phyloP scores from a whole-genome alignment of 805 yeast genomes.

The Saccharomycopsis babjevae region DNA sequence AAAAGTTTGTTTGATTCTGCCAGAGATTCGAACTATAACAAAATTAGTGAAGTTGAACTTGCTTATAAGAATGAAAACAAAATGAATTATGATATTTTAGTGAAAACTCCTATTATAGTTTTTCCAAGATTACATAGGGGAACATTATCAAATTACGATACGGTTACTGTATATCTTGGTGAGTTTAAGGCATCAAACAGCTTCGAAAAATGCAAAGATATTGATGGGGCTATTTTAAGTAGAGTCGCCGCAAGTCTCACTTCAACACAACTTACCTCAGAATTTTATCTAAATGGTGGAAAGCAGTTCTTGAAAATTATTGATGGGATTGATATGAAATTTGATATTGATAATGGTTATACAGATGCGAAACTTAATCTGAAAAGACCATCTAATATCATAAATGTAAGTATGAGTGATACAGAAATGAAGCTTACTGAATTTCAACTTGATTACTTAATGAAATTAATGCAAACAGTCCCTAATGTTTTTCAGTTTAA shows the following conservation, averaged over 20 bases:
- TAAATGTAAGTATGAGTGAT: slow-evolving; percentile 52
- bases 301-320: slow-evolving; percentile 54
- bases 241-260: slow-evolving; percentile 58
- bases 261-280: slow-evolving; percentile 58
- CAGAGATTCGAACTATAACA: slow-evolving; percentile 77
- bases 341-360: slow-evolving; percentile 44
- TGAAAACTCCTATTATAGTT: slow-evolving; percentile 74
- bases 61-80: slow-evolving; percentile 44
- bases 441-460: slow-evolving; percentile 50
- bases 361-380: slow-evolving; percentile 20
- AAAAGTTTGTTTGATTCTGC: slow-evolving; percentile 84
- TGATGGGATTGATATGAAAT: slow-evolving; percentile 50
- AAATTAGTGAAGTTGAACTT: slow-evolving; percentile 51
- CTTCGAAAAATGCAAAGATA: slow-evolving; percentile 29
- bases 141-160: slow-evolving; percentile 37
- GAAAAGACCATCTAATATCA: slow-evolving; percentile 37
- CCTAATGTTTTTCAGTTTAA: slow-evolving; percentile 41
- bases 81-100: slow-evolving; percentile 60
- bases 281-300: slow-evolving; percentile 38
- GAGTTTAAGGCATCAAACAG: slow-evolving; percentile 63
- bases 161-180: slow-evolving; percentile 66
- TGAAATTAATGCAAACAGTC: slow-evolving; percentile 45
- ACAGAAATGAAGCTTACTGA: slow-evolving; percentile 62
- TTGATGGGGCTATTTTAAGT: slow-evolving; percentile 33
- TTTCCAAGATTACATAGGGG: slow-evolving; percentile 54